phyloP scores from a whole-genome alignment of 192 early-diverging fungal genomes.

The Coemansia sp. region DNA sequence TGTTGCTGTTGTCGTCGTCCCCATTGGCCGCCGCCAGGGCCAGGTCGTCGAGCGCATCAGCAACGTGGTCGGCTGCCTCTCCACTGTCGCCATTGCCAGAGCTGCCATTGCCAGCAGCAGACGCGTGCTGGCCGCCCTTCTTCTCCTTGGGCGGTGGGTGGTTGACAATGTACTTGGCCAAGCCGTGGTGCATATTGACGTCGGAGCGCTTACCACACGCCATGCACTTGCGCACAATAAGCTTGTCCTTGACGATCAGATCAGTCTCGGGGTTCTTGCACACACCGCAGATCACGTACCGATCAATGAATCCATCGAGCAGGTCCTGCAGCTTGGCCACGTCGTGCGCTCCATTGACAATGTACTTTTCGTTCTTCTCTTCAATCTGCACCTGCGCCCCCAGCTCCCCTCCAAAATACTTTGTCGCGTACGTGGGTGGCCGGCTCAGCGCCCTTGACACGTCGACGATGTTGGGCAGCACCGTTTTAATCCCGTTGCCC shows the following conservation, averaged over 20 bases:
- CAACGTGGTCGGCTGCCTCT: conserved; percentile 46
- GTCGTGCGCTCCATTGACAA: conserved; percentile 94
- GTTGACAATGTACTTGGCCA: conserved; percentile 87
- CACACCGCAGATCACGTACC: conserved; percentile 87
- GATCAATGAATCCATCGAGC: conserved; percentile 89
- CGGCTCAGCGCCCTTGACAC: conserved; percentile 85
- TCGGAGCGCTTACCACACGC: conserved; percentile 84
- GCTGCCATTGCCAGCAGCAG: conserved; percentile 44
- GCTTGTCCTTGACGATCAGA: conserved; percentile 63
- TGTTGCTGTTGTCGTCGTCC: conserved; percentile 56
- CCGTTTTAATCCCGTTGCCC: conserved; percentile 99
- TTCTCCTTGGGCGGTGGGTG: conserved; percentile 71
- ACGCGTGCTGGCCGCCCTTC: conserved; percentile 57
- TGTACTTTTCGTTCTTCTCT: conserved; percentile 86
- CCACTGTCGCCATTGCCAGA: conserved; percentile 36
- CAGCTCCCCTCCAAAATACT: conserved; percentile 94
- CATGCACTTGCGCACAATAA: conserved; percentile 75
- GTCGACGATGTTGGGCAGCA: conserved; percentile 94
- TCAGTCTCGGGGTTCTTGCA: conserved; percentile 99
- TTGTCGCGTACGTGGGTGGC: conserved; percentile 82
- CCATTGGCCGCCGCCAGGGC: conserved; percentile 66
- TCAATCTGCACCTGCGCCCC: conserved; percentile 91
- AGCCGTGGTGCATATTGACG: conserved; percentile 86
- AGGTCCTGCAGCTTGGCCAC: conserved; percentile 77
- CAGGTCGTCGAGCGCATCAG: conserved; percentile 68